A percentile compares a stretch with the other conserved stretches of the same genome.
Evolutionary conservation across 495 filamentous ascomycete genomes (phyloP).

Genomic region (Penicillium turbatum): DNA sequence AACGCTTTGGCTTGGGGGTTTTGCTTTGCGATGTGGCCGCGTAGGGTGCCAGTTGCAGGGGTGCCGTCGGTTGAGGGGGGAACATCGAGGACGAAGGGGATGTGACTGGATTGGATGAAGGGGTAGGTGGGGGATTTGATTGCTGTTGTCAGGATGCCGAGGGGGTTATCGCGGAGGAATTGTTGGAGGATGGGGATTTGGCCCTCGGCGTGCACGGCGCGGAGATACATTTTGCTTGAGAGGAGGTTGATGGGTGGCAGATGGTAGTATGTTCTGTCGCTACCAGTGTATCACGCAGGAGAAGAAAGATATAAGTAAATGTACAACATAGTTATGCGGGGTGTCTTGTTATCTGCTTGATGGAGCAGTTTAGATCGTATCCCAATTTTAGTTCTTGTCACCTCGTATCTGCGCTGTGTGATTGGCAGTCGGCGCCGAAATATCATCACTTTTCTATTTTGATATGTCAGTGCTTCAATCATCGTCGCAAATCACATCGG

Average conservation of each 20-base stretch:
- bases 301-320: background rate
- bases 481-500: background rate
- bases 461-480: background rate
- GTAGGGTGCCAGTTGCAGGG: constrained; percentile 30
- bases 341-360: background rate
- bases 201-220: constrained; percentile 42
- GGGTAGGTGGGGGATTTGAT: constrained; percentile 42
- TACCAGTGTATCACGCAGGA: background rate
- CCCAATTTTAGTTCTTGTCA: constrained; percentile 3
- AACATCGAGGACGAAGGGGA: constrained; percentile 53
- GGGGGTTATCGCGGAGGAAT: constrained; percentile 49
- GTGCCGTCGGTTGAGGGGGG: constrained; percentile 15
- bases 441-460: background rate
- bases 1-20: constrained; percentile 54
- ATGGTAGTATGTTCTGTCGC: background rate
- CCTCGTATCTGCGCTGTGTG: constrained; percentile 1
- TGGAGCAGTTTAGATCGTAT: background rate
- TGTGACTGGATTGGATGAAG: constrained; percentile 51
- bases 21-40: constrained; percentile 50
- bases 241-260: too few relatives aligned
- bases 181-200: constrained; percentile 36
- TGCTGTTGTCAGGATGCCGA: constrained; percentile 53
- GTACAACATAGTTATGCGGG: background rate
- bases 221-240: constrained; percentile 44
- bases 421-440: constrained; percentile 16